A percentile compares a stretch with the other conserved stretches of the same genome.
Evolutionary conservation across 2,329 filamentous ascomycete genomes (phyloP).

Genomic region (Cytospora chrysosperma): DNA sequence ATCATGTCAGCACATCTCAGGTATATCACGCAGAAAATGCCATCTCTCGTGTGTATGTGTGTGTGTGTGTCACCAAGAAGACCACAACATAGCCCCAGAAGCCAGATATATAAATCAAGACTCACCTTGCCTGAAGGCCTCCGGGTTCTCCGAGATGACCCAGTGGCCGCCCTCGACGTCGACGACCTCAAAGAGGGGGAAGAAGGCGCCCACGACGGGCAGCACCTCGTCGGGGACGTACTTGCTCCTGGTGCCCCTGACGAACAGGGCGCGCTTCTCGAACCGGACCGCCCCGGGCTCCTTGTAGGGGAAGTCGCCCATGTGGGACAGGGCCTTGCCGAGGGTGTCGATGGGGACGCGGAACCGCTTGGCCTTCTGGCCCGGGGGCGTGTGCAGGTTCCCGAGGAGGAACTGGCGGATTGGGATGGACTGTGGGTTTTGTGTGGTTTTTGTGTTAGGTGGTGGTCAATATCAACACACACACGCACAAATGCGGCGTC

Average conservation of each 20-base stretch:
- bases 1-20: slow-evolving; percentile 1
- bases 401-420: slow-evolving; percentile 91
- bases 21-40: too few species aligned
- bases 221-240: slow-evolving; percentile 81
- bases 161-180: slow-evolving; percentile 82
- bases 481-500: too few species aligned
- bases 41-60: too few species aligned
- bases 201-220: slow-evolving; percentile 78
- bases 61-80: too few species aligned
- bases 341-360: slow-evolving; percentile 76
- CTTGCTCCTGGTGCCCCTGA: slow-evolving; percentile 72
- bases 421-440: slow-evolving; percentile 53
- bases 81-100: too few species aligned
- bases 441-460: not conserved
- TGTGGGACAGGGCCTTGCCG: slow-evolving; percentile 63
- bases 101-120: slow-evolving; percentile 16
- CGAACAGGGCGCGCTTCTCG: slow-evolving; percentile 75
- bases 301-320: slow-evolving; percentile 88
- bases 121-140: slow-evolving; percentile 72
- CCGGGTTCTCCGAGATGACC: slow-evolving; percentile 85
- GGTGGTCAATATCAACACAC: not conserved
- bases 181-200: slow-evolving; percentile 70
- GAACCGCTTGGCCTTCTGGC: slow-evolving; percentile 63
- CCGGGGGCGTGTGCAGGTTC: slow-evolving; percentile 65
- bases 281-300: slow-evolving; percentile 68